Conservation (phyloP, 139 green algal species). For the Chlamydomonas schloesseri region DNA sequence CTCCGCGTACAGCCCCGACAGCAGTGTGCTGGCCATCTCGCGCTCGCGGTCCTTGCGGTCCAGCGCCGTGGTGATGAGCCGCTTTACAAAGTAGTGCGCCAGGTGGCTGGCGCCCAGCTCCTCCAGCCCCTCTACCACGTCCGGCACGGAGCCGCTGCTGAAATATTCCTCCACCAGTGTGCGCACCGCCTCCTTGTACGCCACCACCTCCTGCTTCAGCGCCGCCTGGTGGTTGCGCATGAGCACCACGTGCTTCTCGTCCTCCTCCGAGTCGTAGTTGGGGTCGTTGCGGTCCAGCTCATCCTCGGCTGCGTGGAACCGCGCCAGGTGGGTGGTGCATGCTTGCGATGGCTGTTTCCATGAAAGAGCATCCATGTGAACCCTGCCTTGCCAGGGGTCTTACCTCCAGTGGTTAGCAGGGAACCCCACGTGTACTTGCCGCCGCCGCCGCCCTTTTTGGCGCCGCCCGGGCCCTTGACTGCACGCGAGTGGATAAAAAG, state of each 20-base stretch:
- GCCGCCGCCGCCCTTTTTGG: constrained; percentile 88
- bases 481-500: background rate
- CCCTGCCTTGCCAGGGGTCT: too few relatives aligned
- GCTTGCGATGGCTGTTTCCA: too few relatives aligned
- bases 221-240: constrained; percentile 51
- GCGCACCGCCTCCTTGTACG: constrained; percentile 80
- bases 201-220: constrained; percentile 65
- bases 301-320: constrained; percentile 2
- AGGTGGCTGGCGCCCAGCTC: constrained; percentile 70
- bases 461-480: constrained; percentile 66
- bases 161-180: constrained; percentile 93
- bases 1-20: constrained; percentile 90
- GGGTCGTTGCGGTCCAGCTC: constrained; percentile 82
- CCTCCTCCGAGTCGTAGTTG: constrained; percentile 90
- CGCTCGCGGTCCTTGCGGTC: constrained; percentile 92
- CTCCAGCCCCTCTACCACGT: constrained; percentile 61
- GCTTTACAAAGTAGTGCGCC: constrained; percentile 95
- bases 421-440: constrained; percentile 92
- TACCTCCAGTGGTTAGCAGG: constrained; percentile 40
- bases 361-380: too few relatives aligned
- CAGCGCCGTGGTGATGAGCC: constrained; percentile 77
- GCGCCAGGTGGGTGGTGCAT: too few relatives aligned
- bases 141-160: constrained; percentile 74
- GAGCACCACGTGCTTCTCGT: constrained; percentile 53
- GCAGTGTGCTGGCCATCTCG: constrained; percentile 90